Conservation (phyloP, 257 asterid species). For the Ajuga chamaepitys region DNA sequence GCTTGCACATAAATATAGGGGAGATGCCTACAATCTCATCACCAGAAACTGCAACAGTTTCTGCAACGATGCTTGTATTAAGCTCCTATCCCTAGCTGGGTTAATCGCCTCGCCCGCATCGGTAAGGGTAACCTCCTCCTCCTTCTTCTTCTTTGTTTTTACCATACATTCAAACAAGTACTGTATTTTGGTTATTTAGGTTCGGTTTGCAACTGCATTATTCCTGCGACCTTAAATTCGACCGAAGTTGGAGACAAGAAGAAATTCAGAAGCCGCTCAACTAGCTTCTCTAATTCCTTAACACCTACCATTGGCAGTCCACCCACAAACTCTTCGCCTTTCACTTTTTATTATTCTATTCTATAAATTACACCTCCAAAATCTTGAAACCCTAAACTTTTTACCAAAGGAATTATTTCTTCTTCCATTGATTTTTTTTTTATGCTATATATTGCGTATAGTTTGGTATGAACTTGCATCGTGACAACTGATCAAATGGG, state of each 20-base stretch:
- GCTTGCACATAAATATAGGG: slow-evolving; percentile 39
- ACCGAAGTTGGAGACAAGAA: slow-evolving; percentile 46
- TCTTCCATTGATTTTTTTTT: not conserved
- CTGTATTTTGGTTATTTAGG: slow-evolving; percentile 24
- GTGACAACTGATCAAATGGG: too few species aligned
- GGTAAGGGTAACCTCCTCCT: slow-evolving; percentile 21
- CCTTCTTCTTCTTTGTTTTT: not conserved
- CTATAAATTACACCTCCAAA: slow-evolving; percentile 4
- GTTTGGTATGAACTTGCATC: too few species aligned
- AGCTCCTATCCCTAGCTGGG: slow-evolving; percentile 62
- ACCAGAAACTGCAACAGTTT: slow-evolving; percentile 70
- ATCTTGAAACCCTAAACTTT: not conserved
- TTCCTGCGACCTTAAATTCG: slow-evolving; percentile 57
- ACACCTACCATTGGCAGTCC: slow-evolving; percentile 16
- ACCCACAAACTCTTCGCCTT: slow-evolving; percentile 23
- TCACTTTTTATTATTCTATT: slow-evolving; percentile 19
- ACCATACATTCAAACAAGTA: too few species aligned
- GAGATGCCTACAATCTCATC: slow-evolving; percentile 52
- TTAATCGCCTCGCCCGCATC: slow-evolving; percentile 62
- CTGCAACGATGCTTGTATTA: slow-evolving; percentile 47
- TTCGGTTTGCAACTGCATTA: slow-evolving; percentile 58
- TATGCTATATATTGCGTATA: slow-evolving; percentile 2
- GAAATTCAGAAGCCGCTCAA: slow-evolving; percentile 46
- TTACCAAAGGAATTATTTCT: slow-evolving; percentile 7
- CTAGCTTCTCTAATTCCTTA: slow-evolving; percentile 16